Conservation (phyloP, 345 rosid genomes). For the Lumnitzera littorea region DNA sequence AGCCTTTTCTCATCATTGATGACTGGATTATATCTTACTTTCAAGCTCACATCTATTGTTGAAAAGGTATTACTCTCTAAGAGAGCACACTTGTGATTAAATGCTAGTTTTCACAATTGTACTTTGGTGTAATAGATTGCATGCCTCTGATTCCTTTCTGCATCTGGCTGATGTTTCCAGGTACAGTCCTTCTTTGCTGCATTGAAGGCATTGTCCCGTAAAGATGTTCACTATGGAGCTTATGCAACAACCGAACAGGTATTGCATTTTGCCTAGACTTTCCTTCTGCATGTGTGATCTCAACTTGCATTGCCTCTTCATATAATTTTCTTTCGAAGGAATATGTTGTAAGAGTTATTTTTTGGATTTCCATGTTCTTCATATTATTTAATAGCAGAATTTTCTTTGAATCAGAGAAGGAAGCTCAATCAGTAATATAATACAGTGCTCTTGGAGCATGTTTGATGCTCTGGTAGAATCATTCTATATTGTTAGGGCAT, state of each 20-base stretch:
- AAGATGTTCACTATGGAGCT: constrained; percentile 95
- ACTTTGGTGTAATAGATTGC: not conserved
- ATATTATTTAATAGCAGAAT: too few species aligned
- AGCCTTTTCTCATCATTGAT: constrained; percentile 78
- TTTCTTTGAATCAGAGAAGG: too few species aligned
- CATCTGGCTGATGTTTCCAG: constrained; percentile 29
- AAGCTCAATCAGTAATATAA: too few species aligned
- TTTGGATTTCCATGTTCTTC: too few species aligned
- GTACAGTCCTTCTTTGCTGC: constrained; percentile 90
- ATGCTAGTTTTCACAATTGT: not conserved
- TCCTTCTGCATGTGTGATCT: constrained; percentile 4
- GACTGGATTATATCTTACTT: constrained; percentile 75
- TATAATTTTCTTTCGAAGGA: not conserved
- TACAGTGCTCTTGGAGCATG: too few species aligned
- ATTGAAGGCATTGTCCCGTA: constrained; percentile 79
- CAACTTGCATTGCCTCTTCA: not conserved
- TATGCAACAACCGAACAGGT: constrained; percentile 98
- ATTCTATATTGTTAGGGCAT: too few species aligned
- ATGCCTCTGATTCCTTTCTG: constrained; percentile 1
- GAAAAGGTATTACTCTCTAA: constrained; percentile 46
- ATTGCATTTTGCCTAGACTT: constrained; percentile 10
- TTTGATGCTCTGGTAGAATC: too few species aligned
- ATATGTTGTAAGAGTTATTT: too few species aligned
- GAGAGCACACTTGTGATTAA: not conserved
- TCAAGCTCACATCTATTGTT: constrained; percentile 73